Evolutionary conservation across 202 grass and related monocot genomes (phyloP), one percentile per base, ranked within the genome.

Genomic region (Schoenoplectus tabernaemontani): DNA sequence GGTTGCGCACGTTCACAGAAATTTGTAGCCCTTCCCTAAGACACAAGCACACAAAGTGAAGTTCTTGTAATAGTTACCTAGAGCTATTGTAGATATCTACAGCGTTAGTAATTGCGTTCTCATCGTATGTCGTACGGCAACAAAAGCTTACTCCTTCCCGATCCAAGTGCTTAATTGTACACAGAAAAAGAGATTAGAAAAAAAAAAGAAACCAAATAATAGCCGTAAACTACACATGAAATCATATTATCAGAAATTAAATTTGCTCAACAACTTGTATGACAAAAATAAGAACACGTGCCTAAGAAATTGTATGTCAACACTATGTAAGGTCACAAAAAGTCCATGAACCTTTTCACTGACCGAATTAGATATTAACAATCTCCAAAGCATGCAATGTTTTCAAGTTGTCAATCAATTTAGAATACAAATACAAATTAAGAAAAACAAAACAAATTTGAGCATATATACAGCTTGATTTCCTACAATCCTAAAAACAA

Each of bases 81-180:
- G 89, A 72, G 78, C 83, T 88, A 78, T 93, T 83, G 59, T 90
- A 97, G 84, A 97, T 97, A 58, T 97, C 94, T 60, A 97, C 84
- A 8, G 94, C 91, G 65, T 97, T 97, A 64, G 94, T 97, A 47
- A 97, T 93, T 57, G 94, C 94, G 83, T 97, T 97, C 26, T 97
- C 94, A 84, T 93, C 90, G 77, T 92, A 91, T 17, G 94, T 93
- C 73, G 90, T 91, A 81, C 87, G 85, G 76, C 90, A 91, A 84
- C 94, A 97, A 88, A 90, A 97, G 79, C 88, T 92, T 68, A 97
- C 78, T 76, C 94, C 94, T 88, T 91, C 84, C 78, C 78, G 87
- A 82, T 97, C 89, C 81, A 97, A 85, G 61, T 90, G 82, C 94
- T 97, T 78, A 61, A 90, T 81, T 86, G 9, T 13, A 67, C 68